Evolutionary conservation across 495 filamentous ascomycete genomes (phyloP).

Genomic region (Hyaloscypha finlandica): DNA sequence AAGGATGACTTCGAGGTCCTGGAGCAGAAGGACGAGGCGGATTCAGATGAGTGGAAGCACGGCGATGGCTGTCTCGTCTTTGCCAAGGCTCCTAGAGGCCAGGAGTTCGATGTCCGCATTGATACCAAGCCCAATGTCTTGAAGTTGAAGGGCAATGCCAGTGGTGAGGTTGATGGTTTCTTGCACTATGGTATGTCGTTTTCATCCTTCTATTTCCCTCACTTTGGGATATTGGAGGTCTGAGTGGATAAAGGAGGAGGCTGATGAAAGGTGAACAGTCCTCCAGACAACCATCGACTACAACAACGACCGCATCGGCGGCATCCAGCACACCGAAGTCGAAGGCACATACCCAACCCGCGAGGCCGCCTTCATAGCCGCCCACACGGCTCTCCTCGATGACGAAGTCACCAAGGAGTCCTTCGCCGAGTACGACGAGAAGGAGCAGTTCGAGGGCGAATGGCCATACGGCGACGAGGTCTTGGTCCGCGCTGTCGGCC

Average conservation of each 20-base stretch:
- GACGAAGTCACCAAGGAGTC: constrained; percentile 30
- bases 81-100: constrained; percentile 36
- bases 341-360: constrained; percentile 40
- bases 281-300: constrained; percentile 44
- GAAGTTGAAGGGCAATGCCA: constrained; percentile 27
- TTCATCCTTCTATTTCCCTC: too few species aligned
- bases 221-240: too few species aligned
- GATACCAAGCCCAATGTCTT: constrained; percentile 41
- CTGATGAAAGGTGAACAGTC: constrained; percentile 24
- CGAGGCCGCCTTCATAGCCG: constrained; percentile 36
- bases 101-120: constrained; percentile 41
- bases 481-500: constrained; percentile 42
- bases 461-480: constrained; percentile 51
- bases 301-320: constrained; percentile 37
- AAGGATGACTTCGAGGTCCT: constrained; percentile 41
- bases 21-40: constrained; percentile 19
- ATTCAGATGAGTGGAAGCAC: constrained; percentile 37
- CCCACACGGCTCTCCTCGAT: constrained; percentile 31
- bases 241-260: not conserved
- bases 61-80: constrained; percentile 41
- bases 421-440: constrained; percentile 45
- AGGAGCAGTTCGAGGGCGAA: constrained; percentile 27
- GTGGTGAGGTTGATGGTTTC: constrained; percentile 29
- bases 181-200: constrained; percentile 39
- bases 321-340: constrained; percentile 40